Percentiles rank a stretch among this genome's conserved stretches.
Conservation (phyloP, 2,329 filamentous ascomycete genomes). For the Coniochaeta prunicola region DNA sequence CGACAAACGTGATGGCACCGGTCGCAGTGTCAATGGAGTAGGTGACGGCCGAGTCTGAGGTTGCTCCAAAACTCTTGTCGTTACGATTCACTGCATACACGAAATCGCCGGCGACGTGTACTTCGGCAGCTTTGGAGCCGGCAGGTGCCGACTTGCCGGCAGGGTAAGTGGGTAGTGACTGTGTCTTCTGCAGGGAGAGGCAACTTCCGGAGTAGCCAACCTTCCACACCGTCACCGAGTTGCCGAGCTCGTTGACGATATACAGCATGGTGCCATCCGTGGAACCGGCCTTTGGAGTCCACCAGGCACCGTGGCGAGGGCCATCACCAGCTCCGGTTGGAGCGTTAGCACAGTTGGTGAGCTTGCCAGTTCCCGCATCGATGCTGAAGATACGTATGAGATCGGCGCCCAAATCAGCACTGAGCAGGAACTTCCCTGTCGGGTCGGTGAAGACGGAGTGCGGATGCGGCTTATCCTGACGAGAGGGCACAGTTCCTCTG, state of each 20-base stretch:
- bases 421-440: conserved; percentile 39
- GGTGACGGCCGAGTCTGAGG: conserved; percentile 48
- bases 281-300: conserved; percentile 24
- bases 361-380: conserved; percentile 31
- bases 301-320: conserved; percentile 46
- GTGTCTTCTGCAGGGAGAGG: conserved; percentile 35
- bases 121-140: conserved; percentile 46
- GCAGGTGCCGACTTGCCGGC: conserved; percentile 30
- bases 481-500: conserved; percentile 33
- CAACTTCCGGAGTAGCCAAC: conserved; percentile 39
- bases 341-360: conserved; percentile 37
- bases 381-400: conserved; percentile 46
- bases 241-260: conserved; percentile 40
- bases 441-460: conserved; percentile 44
- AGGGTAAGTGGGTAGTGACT: conserved; percentile 39
- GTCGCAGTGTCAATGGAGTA: conserved; percentile 37
- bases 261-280: conserved; percentile 24
- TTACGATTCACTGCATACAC: conserved; percentile 56
- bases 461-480: conserved; percentile 49
- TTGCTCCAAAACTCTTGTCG: conserved; percentile 46
- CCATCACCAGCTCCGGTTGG: conserved; percentile 37
- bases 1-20: conserved; percentile 43
- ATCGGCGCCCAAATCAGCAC: conserved; percentile 48
- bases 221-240: conserved; percentile 41
- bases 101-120: conserved; percentile 46